Percentiles rank a stretch among this genome's conserved stretches.
Conservation (phyloP, 2,329 filamentous ascomycete species). For the Colletotrichum higginsianum region DNA sequence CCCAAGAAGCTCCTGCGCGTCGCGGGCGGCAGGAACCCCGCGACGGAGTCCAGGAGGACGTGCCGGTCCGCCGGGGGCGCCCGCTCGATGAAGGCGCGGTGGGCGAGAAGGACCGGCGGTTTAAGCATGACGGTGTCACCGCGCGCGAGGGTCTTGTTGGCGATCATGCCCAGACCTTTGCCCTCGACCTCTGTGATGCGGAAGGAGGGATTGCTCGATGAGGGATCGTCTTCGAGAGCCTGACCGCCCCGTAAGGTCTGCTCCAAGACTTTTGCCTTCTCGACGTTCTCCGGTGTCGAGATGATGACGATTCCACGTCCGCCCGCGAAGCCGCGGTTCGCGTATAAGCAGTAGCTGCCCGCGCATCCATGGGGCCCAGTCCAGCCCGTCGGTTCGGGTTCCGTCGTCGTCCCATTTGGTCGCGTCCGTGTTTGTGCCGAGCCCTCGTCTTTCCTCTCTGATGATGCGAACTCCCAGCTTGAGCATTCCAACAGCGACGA, state of each 20-base stretch:
- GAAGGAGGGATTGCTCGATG: slow-evolving; percentile 35
- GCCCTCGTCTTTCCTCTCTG: background rate
- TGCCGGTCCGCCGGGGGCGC: slow-evolving; percentile 20
- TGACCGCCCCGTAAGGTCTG: background rate
- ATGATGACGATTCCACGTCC: slow-evolving; percentile 57
- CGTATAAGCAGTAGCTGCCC: slow-evolving; percentile 52
- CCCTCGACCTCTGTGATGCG: slow-evolving; percentile 46
- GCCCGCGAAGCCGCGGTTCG: slow-evolving; percentile 52
- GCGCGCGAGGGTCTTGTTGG: slow-evolving; percentile 44
- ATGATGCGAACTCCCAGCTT: background rate
- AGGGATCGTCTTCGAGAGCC: background rate
- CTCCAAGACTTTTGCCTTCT: slow-evolving; percentile 22
- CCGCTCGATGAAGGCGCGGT: slow-evolving; percentile 42
- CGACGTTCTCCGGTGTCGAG: slow-evolving; percentile 48
- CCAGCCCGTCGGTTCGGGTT: slow-evolving; percentile 24
- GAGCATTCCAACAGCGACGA: slow-evolving; percentile 26
- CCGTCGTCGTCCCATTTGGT: background rate
- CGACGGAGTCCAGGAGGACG: slow-evolving; percentile 30
- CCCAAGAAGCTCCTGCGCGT: slow-evolving; percentile 34
- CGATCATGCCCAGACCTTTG: slow-evolving; percentile 47
- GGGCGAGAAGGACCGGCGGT: slow-evolving; percentile 38
- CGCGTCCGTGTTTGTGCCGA: background rate
- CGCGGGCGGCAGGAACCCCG: slow-evolving; percentile 15
- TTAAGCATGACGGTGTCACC: slow-evolving; percentile 42
- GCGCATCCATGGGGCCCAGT: slow-evolving; percentile 37